These are phyloP conservation scores for Cercospora sp. DNA, from an alignment of 2,329 filamentous ascomycete genomes.

Conservation along the genomic window DNA sequence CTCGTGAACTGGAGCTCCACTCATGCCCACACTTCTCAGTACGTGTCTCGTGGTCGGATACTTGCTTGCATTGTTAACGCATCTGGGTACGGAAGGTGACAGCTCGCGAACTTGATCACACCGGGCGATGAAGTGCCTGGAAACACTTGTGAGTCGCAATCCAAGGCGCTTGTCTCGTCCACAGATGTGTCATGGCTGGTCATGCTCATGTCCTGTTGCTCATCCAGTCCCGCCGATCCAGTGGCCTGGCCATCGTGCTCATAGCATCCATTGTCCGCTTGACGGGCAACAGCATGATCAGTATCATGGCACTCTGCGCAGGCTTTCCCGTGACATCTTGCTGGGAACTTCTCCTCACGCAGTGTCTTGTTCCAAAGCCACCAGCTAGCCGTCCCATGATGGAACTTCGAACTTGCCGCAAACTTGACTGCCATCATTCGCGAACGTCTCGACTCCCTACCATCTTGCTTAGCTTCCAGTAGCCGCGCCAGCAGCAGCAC, in stretches of 20 bases:
- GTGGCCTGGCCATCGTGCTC: not conserved
- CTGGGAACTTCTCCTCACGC: too few relatives aligned
- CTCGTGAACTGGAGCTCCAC: constrained; percentile 2
- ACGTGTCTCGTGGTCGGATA: constrained; percentile 1
- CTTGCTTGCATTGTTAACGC: not conserved
- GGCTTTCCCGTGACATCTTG: too few relatives aligned
- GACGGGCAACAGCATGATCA: not conserved
- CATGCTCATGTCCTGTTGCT: not conserved
- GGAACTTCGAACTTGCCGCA: too few relatives aligned
- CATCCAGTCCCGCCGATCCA: not conserved
- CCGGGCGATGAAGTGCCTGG: not conserved
- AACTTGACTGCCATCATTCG: too few relatives aligned
- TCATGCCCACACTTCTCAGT: not conserved
- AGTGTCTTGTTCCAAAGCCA: too few relatives aligned
- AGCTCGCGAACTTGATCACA: not conserved
- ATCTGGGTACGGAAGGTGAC: not conserved
- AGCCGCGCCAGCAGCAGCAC: not conserved
- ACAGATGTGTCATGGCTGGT: not conserved
- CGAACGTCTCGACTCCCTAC: not conserved
- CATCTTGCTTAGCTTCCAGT: not conserved
- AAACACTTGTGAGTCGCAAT: not conserved
- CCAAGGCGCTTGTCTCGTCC: not conserved
- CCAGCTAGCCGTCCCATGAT: too few relatives aligned
- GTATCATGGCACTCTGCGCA: not conserved
- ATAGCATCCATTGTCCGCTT: not conserved